phyloP scores from a whole-genome alignment of 2,329 filamentous ascomycete species.

The Penicillium palitans region DNA sequence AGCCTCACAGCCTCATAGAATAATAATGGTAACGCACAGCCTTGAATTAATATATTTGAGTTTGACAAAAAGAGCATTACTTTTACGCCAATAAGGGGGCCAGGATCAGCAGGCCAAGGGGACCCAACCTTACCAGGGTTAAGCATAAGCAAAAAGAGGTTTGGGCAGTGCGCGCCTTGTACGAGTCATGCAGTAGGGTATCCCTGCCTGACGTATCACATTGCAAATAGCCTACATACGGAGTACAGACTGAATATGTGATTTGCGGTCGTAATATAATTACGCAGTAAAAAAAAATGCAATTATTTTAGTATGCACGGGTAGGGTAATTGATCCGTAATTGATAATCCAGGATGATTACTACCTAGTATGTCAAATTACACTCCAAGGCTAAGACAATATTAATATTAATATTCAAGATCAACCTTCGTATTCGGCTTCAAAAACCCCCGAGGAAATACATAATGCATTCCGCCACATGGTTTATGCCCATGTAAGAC shows the following conservation, averaged over 20 bases:
- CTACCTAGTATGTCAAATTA: background rate
- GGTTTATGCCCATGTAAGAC: constrained; percentile 19
- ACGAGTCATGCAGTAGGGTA: constrained; percentile 26
- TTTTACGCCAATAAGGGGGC: constrained; percentile 20
- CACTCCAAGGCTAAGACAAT: background rate
- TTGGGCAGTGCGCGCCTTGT: constrained; percentile 29
- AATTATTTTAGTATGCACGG: constrained; percentile 1
- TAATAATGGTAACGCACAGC: constrained; percentile 5
- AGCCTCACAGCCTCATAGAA: background rate
- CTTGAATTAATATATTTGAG: constrained; percentile 21
- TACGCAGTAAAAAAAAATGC: background rate
- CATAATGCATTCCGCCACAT: constrained; percentile 24
- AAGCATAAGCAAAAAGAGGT: constrained; percentile 36
- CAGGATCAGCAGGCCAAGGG: constrained; percentile 28
- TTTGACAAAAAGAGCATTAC: constrained; percentile 15
- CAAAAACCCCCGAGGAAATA: constrained; percentile 20
- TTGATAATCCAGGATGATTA: background rate
- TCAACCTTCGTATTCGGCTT: constrained; percentile 21
- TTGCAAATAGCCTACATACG: constrained; percentile 1
- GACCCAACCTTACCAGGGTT: constrained; percentile 42
- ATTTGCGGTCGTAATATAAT: constrained; percentile 1
- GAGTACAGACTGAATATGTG: background rate
- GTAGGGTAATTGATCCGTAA: background rate
- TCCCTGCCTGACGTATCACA: constrained; percentile 27
- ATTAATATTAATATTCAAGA: background rate